Evolutionary conservation across 2,329 filamentous ascomycete genomes (phyloP).

Genomic region (Incumbomyces lentus): DNA sequence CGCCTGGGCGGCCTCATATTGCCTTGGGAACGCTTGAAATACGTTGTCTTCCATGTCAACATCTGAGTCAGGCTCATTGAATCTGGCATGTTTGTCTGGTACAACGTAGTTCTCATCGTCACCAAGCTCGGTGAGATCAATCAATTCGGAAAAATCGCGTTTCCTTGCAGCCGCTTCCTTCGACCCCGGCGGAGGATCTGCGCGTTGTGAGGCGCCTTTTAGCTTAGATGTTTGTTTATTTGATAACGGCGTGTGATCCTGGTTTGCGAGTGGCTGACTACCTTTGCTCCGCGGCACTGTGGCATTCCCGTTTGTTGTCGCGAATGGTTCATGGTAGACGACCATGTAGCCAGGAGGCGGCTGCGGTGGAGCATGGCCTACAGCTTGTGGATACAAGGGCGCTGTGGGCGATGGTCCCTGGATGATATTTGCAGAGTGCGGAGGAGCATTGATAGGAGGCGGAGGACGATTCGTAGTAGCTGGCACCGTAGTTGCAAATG

Average conservation of each 20-base stretch:
- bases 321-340: background rate
- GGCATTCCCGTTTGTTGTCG: background rate
- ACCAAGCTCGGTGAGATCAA: slow-evolving; percentile 41
- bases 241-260: background rate
- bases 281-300: background rate
- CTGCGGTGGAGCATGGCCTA: background rate
- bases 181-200: slow-evolving; percentile 24
- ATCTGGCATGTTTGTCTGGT: slow-evolving; percentile 21
- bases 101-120: slow-evolving; percentile 35
- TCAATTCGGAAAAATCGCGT: slow-evolving; percentile 42
- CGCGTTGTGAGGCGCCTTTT: slow-evolving; percentile 1
- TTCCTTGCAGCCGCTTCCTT: slow-evolving; percentile 49
- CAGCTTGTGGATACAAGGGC: background rate
- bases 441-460: no score
- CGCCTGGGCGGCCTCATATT: background rate
- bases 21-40: background rate
- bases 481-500: background rate
- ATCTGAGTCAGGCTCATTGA: slow-evolving; percentile 2
- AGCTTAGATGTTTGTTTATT: background rate
- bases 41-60: slow-evolving; percentile 1
- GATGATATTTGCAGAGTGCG: no score
- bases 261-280: background rate
- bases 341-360: background rate
- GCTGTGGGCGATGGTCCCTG: background rate
- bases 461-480: background rate